Evolutionary conservation across 352 stramenopile genomes (phyloP).

Genomic region (Peronospora tabacina): DNA sequence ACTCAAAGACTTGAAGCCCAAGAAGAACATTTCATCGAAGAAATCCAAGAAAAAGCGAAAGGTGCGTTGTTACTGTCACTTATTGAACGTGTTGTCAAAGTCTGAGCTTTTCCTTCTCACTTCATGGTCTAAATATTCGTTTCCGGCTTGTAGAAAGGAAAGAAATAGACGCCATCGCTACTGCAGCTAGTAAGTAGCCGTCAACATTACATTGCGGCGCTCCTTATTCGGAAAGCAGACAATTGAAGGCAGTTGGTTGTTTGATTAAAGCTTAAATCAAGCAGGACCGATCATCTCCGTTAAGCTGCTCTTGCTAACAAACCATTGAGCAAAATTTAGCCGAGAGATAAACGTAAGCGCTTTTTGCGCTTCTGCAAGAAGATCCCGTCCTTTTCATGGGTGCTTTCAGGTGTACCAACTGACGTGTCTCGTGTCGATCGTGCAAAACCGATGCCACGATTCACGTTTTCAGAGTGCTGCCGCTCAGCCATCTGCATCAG

Average conservation of each 20-base stretch:
- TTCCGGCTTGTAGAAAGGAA: conserved; percentile 31
- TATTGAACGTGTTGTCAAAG: conserved; percentile 38
- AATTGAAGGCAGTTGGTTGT: conserved; percentile 12
- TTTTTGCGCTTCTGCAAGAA: conserved; percentile 37
- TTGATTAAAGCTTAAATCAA: conserved; percentile 16
- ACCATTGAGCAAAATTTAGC: conserved; percentile 24
- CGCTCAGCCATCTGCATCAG: conserved; percentile 62
- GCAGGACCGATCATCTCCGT: conserved; percentile 3
- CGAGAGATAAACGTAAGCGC: conserved; percentile 33
- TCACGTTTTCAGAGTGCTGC: conserved; percentile 35
- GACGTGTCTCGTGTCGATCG: conserved; percentile 13
- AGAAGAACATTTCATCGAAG: conserved; percentile 33
- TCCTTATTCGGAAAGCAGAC: conserved; percentile 9
- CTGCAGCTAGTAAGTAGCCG: conserved; percentile 16
- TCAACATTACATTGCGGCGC: conserved; percentile 9
- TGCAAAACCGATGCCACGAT: conserved; percentile 22
- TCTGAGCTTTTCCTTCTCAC: conserved; percentile 15
- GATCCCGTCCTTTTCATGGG: conserved; percentile 24
- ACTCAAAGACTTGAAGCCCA: conserved; percentile 22
- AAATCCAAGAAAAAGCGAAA: conserved; percentile 76
- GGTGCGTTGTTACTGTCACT: conserved; percentile 19
- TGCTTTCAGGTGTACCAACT: conserved; percentile 7
- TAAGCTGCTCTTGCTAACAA: conserved; percentile 20
- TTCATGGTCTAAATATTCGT: conserved; percentile 5
- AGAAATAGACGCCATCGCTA: conserved; percentile 28